phyloP scores from a whole-genome alignment of 805 yeast genomes.

The Danielozyma ontarioensis region DNA sequence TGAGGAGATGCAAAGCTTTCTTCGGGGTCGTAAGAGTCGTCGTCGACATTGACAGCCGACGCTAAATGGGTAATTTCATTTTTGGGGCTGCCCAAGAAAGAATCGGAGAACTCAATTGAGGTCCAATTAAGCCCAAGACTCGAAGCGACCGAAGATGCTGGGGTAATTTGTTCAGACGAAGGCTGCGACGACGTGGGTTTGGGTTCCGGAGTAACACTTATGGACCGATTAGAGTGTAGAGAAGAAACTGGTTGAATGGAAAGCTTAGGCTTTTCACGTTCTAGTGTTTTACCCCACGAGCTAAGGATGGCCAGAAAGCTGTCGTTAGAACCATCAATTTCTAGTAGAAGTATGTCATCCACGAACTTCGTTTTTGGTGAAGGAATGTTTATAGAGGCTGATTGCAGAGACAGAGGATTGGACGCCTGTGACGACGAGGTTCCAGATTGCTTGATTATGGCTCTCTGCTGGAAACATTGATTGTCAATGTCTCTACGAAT shows the following conservation, averaged over 20 bases:
- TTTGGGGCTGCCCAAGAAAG: slow-evolving; percentile 9
- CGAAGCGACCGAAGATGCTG: no score
- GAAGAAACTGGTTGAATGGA: no score
- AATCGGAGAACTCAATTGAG: slow-evolving; percentile 12
- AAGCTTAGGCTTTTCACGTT: no score
- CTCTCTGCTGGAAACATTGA: slow-evolving; percentile 17
- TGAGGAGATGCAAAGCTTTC: no score
- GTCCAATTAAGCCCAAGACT: not conserved
- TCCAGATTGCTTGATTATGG: slow-evolving; percentile 9
- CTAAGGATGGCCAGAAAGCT: not conserved
- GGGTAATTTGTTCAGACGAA: not conserved
- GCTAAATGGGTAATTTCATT: slow-evolving; percentile 8
- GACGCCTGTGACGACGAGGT: no score
- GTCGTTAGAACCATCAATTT: no score
- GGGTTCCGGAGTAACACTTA: no score
- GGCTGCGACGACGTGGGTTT: not conserved
- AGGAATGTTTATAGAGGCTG: not conserved
- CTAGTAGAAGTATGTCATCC: not conserved
- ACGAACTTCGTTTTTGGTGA: not conserved
- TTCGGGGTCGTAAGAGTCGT: slow-evolving; percentile 19
- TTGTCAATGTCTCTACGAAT: slow-evolving; percentile 21
- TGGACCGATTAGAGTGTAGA: no score
- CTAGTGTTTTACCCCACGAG: not conserved
- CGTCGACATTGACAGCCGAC: slow-evolving; percentile 5
- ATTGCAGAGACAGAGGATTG: not conserved